These are phyloP conservation scores for Camelina hispida DNA, from an alignment of 345 rosid genomes.

Conservation along the genomic window DNA sequence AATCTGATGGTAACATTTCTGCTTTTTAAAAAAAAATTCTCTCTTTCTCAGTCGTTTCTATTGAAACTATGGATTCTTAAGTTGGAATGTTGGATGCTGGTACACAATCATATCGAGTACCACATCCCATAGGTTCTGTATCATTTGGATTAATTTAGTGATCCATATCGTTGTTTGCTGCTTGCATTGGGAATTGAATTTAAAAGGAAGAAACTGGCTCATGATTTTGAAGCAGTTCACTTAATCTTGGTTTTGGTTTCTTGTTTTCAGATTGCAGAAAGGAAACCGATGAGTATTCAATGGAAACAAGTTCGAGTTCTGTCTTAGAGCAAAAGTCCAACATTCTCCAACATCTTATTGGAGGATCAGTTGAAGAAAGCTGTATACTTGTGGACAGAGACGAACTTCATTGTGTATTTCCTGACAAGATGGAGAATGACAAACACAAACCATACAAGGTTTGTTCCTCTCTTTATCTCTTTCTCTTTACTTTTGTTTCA, in stretches of 20 bases:
- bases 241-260: slow-evolving; percentile 23
- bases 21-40: background rate
- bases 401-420: slow-evolving; percentile 49
- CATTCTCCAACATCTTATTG: slow-evolving; percentile 42
- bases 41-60: background rate
- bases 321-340: slow-evolving; percentile 38
- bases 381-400: slow-evolving; percentile 65
- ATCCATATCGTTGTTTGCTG: background rate
- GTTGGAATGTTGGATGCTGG: background rate
- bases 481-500: slow-evolving; percentile 10
- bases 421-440: slow-evolving; percentile 39
- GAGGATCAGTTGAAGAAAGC: slow-evolving; percentile 59
- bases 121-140: background rate
- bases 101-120: slow-evolving; percentile 10
- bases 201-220: background rate
- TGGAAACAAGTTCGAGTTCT: slow-evolving; percentile 32
- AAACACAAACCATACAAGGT: slow-evolving; percentile 73
- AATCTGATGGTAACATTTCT: slow-evolving; percentile 38
- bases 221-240: background rate
- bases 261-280: slow-evolving; percentile 40
- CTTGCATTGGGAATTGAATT: slow-evolving; percentile 14
- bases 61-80: slow-evolving; percentile 2
- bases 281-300: slow-evolving; percentile 33
- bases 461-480: slow-evolving; percentile 1
- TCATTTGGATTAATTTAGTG: background rate